Base-by-base conservation (phyloP, 805 yeast species). In the Lipomyces japonicus region DNA sequence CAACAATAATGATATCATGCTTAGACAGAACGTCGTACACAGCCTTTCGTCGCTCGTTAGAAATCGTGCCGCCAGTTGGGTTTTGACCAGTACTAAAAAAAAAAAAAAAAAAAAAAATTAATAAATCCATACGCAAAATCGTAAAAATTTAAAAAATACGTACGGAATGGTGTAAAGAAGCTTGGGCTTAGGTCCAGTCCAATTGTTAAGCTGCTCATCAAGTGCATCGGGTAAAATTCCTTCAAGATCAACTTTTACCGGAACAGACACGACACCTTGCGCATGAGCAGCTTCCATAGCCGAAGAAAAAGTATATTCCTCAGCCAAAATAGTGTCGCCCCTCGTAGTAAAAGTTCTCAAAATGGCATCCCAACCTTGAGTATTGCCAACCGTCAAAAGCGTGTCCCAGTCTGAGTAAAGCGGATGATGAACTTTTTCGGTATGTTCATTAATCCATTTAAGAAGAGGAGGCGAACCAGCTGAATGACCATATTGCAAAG, bases 401-500 rank as follows among this genome's bases (percentile, higher is more conserved):
- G 80, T 67, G 58, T 77, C 82, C 96, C 96, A 90, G 65, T 84
- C 83, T 23, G 73, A 67, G 68, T 81, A 80, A 36, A 75, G 76
- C 23, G 76, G 65, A 36, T 70, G 60, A 65, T 78, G 82, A 30
- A 71, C 64, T 7, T 28, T 26, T 5, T 22, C 45, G 2, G 72
- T 72, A 74, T 93, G 98, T 58, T 84, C 88, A 62, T 70, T 81
- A 61, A 91, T 65, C 69, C 84, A 91, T 2, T 72, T 64, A 39
- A 80, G 61, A 39, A 91, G 64, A 61, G 84, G 89, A 5, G 82
- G 78, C 56, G 83, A 86, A 46, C 98, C 98, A 55, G 77, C 80
- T 50, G 95, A 81, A 69, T 65, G 70, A 39, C 98, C 97, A 70
- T 93, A 93, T 73, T 93, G 98, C 68, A 93, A 76, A n/a, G 96